Base-by-base conservation (phyloP, 441 rosid species). In the Pelargonium fulgidum region DNA sequence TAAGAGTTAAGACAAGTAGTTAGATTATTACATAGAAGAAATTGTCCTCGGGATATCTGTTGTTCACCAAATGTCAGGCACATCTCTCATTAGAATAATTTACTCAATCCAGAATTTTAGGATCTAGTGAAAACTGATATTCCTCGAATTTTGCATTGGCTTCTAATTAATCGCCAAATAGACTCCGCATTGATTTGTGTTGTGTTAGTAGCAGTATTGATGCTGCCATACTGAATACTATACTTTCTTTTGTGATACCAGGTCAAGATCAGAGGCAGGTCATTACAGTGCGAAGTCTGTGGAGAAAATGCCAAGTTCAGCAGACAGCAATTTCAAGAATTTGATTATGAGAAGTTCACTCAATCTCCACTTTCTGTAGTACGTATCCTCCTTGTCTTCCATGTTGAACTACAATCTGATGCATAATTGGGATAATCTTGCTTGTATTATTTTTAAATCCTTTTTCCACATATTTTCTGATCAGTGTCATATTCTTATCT, bases 281-380 rank as follows among this genome's bases (percentile, higher is more conserved):
- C 89, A 71, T 48, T 78, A 26, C 86, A 85, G 19, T 91, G 98
- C 68, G 87, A 81, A 79, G 94, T 79, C 68, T 88, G 96, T 76
- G 88, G 97, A 73, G 92, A 90, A 71, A 81, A 82, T 77, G 42
- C 91, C 59, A 61, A 81, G 68, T 85, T 94, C 78, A 70, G 75
- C 59, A 78, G 70, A 70, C 82, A 85, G 74, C 79, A 77, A 56
- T 94, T 94, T 71, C 85, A 69, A 72, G 81, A 81, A 41, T 89
- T 94, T 64, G 96, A 94, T 71, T 91, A 94, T 42, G 99, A 87
- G 86, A 85, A 83, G 59, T 94, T 93, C 80, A 91, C 96, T 39
- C 92, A 86, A 42, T 83, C 92, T 70, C 96, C 91, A 26, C 68
- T 89, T 66, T 76, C 81, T 20, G 74, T 77, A 75, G 96, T 87